Evolutionary conservation across 129 eudicot genomes (phyloP).

Genomic region (Chrysanthemum makinoi): DNA sequence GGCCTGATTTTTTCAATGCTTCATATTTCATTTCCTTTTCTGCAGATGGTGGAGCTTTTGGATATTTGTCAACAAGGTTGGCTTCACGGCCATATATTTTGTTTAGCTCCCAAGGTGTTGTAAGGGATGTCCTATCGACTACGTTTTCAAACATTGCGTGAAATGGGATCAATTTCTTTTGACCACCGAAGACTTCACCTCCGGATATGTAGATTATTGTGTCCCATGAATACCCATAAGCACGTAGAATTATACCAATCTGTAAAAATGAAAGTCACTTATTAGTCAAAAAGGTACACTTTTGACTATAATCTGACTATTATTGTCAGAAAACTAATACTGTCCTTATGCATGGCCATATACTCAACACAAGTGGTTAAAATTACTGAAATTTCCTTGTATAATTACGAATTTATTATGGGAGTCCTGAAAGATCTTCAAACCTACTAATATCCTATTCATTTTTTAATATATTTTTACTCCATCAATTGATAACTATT

Average conservation of each 20-base stretch:
- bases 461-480: not conserved
- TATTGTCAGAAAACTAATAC: not conserved
- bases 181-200: conserved; percentile 97
- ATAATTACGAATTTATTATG: not conserved
- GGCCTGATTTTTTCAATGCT: conserved; percentile 74
- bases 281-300: not conserved
- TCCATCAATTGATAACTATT: not conserved
- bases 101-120: conserved; percentile 72
- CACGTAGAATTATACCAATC: conserved; percentile 94
- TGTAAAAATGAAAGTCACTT: conserved; percentile 21
- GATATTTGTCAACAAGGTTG: conserved; percentile 60
- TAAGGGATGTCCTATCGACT: conserved; percentile 87
- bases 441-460: not conserved
- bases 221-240: conserved; percentile 92
- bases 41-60: conserved; percentile 49
- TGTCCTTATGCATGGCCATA: not conserved
- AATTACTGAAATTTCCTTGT: not conserved
- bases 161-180: conserved; percentile 80
- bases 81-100: conserved; percentile 86
- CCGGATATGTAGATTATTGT: conserved; percentile 90
- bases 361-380: not conserved
- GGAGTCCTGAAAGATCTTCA: not conserved
- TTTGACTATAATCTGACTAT: not conserved
- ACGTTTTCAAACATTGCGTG: conserved; percentile 94
- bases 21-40: conserved; percentile 58